A percentile compares a stretch with the other conserved stretches of the same genome.
Conservation (phyloP, 2,329 filamentous ascomycete genomes). For the Akanthomyces dipterigenus region DNA sequence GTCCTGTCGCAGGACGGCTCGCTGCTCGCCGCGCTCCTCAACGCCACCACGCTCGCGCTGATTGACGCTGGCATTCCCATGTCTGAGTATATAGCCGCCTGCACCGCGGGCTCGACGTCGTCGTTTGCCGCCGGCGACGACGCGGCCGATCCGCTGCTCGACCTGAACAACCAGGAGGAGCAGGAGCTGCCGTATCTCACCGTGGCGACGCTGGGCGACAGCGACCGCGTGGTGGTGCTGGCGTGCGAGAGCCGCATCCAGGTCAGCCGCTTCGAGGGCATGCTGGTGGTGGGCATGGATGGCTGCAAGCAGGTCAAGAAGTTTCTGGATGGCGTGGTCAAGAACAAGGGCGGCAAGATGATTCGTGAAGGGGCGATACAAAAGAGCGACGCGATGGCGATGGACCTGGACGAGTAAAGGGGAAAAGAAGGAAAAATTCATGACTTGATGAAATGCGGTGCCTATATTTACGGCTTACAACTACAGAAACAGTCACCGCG, state of each 20-base stretch:
- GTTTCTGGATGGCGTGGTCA: slow-evolving; percentile 74
- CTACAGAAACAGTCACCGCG: not conserved
- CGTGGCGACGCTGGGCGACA: slow-evolving; percentile 68
- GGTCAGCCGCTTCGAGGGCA: slow-evolving; percentile 73
- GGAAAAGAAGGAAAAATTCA: not conserved
- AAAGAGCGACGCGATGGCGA: slow-evolving; percentile 40
- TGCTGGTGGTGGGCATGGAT: slow-evolving; percentile 88
- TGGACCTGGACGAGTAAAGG: slow-evolving; percentile 36
- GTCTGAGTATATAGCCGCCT: slow-evolving; percentile 83
- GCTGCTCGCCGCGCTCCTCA: slow-evolving; percentile 81
- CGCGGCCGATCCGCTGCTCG: slow-evolving; percentile 67
- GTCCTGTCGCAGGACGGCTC: slow-evolving; percentile 87
- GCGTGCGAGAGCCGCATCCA: slow-evolving; percentile 88
- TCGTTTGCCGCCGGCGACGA: slow-evolving; percentile 60
- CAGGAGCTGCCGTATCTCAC: slow-evolving; percentile 85
- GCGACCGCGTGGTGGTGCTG: slow-evolving; percentile 69
- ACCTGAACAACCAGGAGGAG: slow-evolving; percentile 74
- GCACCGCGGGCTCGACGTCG: slow-evolving; percentile 75
- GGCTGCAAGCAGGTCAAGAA: slow-evolving; percentile 81
- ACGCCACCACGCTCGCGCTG: slow-evolving; percentile 83
- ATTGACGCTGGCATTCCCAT: slow-evolving; percentile 95
- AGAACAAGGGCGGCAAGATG: slow-evolving; percentile 60
- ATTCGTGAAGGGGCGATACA: slow-evolving; percentile 48
- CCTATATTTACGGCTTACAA: slow-evolving; percentile 1
- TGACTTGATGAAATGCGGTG: slow-evolving; percentile 5